Conservation (phyloP, 352 stramenopile genomes). For the Phytopythium helicoides region DNA sequence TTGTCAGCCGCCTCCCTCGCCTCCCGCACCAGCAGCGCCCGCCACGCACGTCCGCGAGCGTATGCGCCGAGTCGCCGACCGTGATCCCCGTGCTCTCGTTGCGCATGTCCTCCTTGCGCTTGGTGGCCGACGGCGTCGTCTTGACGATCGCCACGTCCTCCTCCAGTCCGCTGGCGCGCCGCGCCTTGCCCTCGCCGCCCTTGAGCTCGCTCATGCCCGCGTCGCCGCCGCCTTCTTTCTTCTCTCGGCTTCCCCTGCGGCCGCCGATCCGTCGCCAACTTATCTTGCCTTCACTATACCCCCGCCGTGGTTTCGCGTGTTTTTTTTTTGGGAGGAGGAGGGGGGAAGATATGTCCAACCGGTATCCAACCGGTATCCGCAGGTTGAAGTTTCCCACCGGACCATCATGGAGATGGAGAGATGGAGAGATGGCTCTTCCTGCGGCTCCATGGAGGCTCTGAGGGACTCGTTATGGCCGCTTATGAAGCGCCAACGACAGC, state of each 20-base stretch:
- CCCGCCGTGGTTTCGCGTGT: background rate
- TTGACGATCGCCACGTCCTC: slow-evolving; percentile 37
- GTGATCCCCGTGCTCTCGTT: slow-evolving; percentile 84
- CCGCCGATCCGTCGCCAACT: background rate
- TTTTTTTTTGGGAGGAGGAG: background rate
- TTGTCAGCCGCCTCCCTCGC: background rate
- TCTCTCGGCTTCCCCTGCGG: background rate
- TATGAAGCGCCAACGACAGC: no score
- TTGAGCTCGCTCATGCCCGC: slow-evolving; percentile 24
- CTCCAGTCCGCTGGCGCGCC: slow-evolving; percentile 12
- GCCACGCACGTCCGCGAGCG: slow-evolving; percentile 68
- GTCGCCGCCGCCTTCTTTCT: background rate
- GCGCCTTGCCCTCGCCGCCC: slow-evolving; percentile 6
- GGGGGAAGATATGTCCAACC: slow-evolving; percentile 1
- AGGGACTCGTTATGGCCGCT: no score
- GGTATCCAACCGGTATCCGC: no score
- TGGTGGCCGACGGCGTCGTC: slow-evolving; percentile 40
- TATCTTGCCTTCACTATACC: slow-evolving; percentile 3
- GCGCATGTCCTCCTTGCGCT: slow-evolving; percentile 78
- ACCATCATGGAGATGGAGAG: no score
- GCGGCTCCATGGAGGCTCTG: no score
- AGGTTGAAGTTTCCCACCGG: no score
- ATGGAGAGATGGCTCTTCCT: no score
- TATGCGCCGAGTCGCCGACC: slow-evolving; percentile 79
- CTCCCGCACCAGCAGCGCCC: background rate